Evolutionary conservation across 2,329 filamentous ascomycete species (phyloP).

Genomic region (Xylariaceae sp.): DNA sequence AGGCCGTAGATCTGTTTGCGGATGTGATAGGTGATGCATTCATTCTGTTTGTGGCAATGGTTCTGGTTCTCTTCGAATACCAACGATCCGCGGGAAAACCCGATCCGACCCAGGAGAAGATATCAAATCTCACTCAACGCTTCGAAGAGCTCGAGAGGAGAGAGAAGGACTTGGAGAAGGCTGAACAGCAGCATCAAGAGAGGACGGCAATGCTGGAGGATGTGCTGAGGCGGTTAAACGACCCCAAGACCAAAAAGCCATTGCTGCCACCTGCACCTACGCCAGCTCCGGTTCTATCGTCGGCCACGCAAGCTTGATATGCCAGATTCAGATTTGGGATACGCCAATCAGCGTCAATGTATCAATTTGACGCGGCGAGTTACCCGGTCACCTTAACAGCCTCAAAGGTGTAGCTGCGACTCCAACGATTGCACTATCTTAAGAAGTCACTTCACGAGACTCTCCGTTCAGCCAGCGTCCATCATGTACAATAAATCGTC

Average conservation of each 20-base stretch:
- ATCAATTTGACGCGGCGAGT: background rate
- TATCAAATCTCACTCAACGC: slow-evolving; percentile 45
- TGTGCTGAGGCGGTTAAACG: slow-evolving; percentile 45
- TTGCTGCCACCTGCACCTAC: slow-evolving; percentile 37
- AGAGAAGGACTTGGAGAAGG: slow-evolving; percentile 47
- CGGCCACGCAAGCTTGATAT: slow-evolving; percentile 15
- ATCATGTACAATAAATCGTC: slow-evolving; percentile 5
- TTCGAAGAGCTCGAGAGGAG: slow-evolving; percentile 46
- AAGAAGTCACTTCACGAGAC: background rate
- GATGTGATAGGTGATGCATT: slow-evolving; percentile 61
- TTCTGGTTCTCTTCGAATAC: slow-evolving; percentile 57
- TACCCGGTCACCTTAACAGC: no score
- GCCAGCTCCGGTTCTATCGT: slow-evolving; percentile 27
- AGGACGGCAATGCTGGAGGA: slow-evolving; percentile 51
- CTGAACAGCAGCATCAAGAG: slow-evolving; percentile 40
- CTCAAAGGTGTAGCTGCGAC: background rate
- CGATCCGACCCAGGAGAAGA: slow-evolving; percentile 50
- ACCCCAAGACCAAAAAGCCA: slow-evolving; percentile 53
- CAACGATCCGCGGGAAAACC: slow-evolving; percentile 56
- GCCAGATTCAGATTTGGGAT: background rate
- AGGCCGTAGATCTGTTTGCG: slow-evolving; percentile 62
- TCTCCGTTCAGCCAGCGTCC: background rate
- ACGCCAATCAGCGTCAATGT: background rate
- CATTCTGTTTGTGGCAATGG: slow-evolving; percentile 54
- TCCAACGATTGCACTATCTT: background rate